These are phyloP conservation scores for Noccaea bulbosa DNA, from an alignment of 345 rosid species.

Conservation along the genomic window DNA sequence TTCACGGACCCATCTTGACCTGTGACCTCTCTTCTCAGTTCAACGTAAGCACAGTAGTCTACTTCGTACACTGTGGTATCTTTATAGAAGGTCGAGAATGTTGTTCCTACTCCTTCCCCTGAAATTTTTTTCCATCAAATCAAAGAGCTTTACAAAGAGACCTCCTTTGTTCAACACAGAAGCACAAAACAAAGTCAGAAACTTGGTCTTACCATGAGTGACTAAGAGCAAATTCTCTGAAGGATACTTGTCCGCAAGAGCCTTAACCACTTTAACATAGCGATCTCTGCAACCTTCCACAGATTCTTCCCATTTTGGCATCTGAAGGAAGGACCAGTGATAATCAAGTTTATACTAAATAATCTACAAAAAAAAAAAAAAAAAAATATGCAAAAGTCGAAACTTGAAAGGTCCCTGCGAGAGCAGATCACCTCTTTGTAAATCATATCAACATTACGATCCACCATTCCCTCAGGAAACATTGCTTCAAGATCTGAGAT, in stretches of 20 bases:
- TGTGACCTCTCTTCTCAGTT: conserved; percentile 55
- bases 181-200: background rate
- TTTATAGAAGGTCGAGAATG: conserved; percentile 61
- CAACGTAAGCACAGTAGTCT: conserved; percentile 73
- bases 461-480: conserved; percentile 70
- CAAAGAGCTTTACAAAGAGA: background rate
- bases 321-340: conserved; percentile 47
- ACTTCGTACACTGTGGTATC: conserved; percentile 60
- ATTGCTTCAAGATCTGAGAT: conserved; percentile 60
- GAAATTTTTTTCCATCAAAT: conserved; percentile 23
- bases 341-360: conserved; percentile 12
- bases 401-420: background rate
- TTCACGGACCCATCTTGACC: conserved; percentile 37
- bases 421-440: conserved; percentile 54
- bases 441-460: conserved; percentile 52
- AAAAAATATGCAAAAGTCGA: background rate
- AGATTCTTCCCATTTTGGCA: conserved; percentile 80
- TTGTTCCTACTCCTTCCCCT: conserved; percentile 93
- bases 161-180: background rate
- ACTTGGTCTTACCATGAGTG: conserved; percentile 68
- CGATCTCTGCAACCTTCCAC: conserved; percentile 52
- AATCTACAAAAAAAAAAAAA: background rate
- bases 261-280: conserved; percentile 57
- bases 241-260: conserved; percentile 79
- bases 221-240: conserved; percentile 76